A percentile compares a stretch with the other conserved stretches of the same genome.
These are phyloP conservation scores for Aspergillus bombycis DNA, from an alignment of 2,329 filamentous ascomycete species.

Conservation along the genomic window DNA sequence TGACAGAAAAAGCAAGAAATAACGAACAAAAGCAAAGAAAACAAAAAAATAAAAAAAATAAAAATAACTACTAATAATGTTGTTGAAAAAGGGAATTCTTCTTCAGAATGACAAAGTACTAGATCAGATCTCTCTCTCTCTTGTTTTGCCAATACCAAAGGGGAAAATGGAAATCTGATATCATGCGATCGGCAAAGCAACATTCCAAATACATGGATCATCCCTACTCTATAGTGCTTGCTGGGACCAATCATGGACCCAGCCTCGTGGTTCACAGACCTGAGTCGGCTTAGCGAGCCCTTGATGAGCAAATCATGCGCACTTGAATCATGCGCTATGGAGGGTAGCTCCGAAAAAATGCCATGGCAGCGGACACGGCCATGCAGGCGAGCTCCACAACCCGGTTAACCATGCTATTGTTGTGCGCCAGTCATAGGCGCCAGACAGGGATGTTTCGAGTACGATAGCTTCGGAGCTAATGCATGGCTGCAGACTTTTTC, in stretches of 20 bases:
- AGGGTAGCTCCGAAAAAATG: neutral
- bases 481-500: constrained; percentile 14
- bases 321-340: constrained; percentile 2
- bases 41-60: neutral
- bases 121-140: neutral
- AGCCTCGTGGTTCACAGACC: neutral
- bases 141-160: neutral
- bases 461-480: constrained; percentile 15
- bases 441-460: constrained; percentile 14
- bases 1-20: neutral
- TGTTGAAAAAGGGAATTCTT: too few relatives aligned
- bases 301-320: neutral
- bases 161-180: constrained; percentile 14
- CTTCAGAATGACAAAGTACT: too few relatives aligned
- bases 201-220: constrained; percentile 18
- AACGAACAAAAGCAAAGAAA: neutral
- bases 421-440: constrained; percentile 8
- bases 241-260: constrained; percentile 1
- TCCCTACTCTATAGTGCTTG: constrained; percentile 17
- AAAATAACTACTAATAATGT: too few relatives aligned
- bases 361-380: neutral
- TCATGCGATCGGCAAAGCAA: constrained; percentile 18
- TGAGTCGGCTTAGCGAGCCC: neutral
- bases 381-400: constrained; percentile 15
- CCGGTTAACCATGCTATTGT: constrained; percentile 9